These are phyloP conservation scores for Moniliella sp. DNA, from an alignment of 1,284 basidiomycete species.

Conservation along the genomic window DNA sequence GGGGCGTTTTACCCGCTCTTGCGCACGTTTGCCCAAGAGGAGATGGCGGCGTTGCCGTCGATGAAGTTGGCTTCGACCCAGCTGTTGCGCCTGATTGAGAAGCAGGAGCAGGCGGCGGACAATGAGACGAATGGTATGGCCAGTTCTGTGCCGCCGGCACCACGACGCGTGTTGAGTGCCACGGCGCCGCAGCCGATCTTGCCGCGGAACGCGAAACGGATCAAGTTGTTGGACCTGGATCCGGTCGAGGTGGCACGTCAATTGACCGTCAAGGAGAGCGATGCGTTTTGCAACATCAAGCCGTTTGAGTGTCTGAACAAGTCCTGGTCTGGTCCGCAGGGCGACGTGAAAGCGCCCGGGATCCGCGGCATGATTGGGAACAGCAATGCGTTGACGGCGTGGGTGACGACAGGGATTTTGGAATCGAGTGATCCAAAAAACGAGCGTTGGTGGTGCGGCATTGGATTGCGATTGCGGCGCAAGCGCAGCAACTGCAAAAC, in stretches of 20 bases:
- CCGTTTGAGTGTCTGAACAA: constrained; percentile 65
- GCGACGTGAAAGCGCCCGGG: constrained; percentile 40
- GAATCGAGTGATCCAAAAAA: constrained; percentile 64
- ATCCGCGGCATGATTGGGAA: constrained; percentile 76
- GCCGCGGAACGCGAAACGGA: constrained; percentile 52
- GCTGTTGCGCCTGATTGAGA: constrained; percentile 32
- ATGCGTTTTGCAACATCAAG: constrained; percentile 65
- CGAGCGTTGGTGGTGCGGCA: constrained; percentile 65
- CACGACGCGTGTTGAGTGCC: constrained; percentile 20
- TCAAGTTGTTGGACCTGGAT: constrained; percentile 70
- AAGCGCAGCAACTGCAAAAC: constrained; percentile 70
- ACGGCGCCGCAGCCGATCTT: constrained; percentile 44
- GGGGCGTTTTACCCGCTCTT: constrained; percentile 30
- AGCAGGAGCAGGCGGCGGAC: constrained; percentile 20
- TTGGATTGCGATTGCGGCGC: constrained; percentile 75
- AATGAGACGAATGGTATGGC: constrained; percentile 21
- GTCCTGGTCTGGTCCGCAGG: constrained; percentile 30
- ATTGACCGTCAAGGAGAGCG: constrained; percentile 73
- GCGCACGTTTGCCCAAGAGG: constrained; percentile 27
- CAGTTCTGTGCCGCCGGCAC: too few relatives aligned
- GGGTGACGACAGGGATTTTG: constrained; percentile 78
- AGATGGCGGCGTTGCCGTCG: constrained; percentile 16
- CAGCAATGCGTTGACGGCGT: constrained; percentile 66
- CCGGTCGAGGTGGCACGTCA: constrained; percentile 77
- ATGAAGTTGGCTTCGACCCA: constrained; percentile 22